Percentiles rank a stretch among this genome's conserved stretches.
Conservation (phyloP, 2,329 filamentous ascomycete genomes). For the Trichoderma sp. region DNA sequence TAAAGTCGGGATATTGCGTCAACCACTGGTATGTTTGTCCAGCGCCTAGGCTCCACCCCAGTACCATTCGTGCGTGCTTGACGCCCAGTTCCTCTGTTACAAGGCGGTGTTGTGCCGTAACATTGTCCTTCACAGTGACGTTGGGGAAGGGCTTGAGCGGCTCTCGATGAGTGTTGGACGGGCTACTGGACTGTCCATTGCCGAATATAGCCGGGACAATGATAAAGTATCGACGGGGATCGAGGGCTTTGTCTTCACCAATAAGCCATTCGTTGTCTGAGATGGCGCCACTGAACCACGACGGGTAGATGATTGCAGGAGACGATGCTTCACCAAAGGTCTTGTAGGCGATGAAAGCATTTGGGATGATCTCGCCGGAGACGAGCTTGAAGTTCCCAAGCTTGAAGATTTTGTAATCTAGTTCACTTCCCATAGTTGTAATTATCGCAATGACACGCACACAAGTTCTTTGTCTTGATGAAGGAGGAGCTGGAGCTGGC, state of each 20-base stretch:
- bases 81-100: conserved; percentile 43
- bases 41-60: conserved; percentile 58
- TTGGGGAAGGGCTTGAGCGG: conserved; percentile 40
- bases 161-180: conserved; percentile 42
- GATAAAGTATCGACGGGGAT: conserved; percentile 51
- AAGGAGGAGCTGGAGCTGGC: not conserved
- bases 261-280: conserved; percentile 73
- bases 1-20: conserved; percentile 47
- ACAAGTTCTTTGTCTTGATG: not conserved
- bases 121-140: conserved; percentile 48
- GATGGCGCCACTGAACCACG: conserved; percentile 65
- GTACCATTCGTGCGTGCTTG: conserved; percentile 42
- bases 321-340: conserved; percentile 62
- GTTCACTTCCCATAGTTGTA: conserved; percentile 1
- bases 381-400: conserved; percentile 67
- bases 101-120: conserved; percentile 46
- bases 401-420: conserved; percentile 37
- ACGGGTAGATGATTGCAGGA: conserved; percentile 71
- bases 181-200: conserved; percentile 52
- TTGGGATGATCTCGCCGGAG: conserved; percentile 57
- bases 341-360: conserved; percentile 72
- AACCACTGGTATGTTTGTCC: conserved; percentile 52
- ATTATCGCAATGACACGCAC: not conserved
- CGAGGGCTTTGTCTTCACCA: conserved; percentile 61
- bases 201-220: conserved; percentile 51